Evolutionary conservation across 169 alveolate species (phyloP), one percentile per base, ranked within the genome.

Genomic region (Plasmodium gaboni): DNA sequence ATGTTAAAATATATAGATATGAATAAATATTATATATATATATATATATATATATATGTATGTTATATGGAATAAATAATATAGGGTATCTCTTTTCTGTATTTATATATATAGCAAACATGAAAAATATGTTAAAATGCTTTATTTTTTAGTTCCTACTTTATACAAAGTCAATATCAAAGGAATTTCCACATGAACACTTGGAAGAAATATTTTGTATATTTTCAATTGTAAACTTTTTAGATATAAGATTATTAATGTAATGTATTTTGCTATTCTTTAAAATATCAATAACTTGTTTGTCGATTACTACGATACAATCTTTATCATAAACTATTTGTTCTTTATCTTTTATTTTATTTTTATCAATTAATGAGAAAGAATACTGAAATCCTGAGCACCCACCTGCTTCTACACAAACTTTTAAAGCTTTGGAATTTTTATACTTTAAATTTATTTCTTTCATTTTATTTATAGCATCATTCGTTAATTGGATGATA

Each of bases 121-220:
- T 9, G 19, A 10, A 15, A 12, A n/a, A 12, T 51, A 15, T 51
- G 61, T 51, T 51, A 12, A 51, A 6, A 10, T 51, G 12, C 24
- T 51, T 51, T 51, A 6, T 51, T 32, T 51, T 51, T 51, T 51
- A 5, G 19, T 17, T 17, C 13, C 28, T 60, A 19, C 0, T 32
- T 32, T 32, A 32, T 32, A 32, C 44, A 32, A 32, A 32, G 44
- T 86, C 73, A 12, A 93, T 46, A 55, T 93, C 96, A 60, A 93
- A 93, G 0, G 96, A 93, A 88, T 93, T 93, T 5, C 96, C 96
- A 78, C 96, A 93, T 26, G 96, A 93, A 55, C 96, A 93, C 48
- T 90, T 85, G n/a, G 93, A 92, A 2, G 95, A 63, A 24, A 92
- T 53, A 80, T 93, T 93, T 78, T 73, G 92, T n/a, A 93, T 93